Evolutionary conservation across 805 yeast species (phyloP), one percentile per base, ranked within the genome.

Genomic region (Torulaspora microellipsoides): DNA sequence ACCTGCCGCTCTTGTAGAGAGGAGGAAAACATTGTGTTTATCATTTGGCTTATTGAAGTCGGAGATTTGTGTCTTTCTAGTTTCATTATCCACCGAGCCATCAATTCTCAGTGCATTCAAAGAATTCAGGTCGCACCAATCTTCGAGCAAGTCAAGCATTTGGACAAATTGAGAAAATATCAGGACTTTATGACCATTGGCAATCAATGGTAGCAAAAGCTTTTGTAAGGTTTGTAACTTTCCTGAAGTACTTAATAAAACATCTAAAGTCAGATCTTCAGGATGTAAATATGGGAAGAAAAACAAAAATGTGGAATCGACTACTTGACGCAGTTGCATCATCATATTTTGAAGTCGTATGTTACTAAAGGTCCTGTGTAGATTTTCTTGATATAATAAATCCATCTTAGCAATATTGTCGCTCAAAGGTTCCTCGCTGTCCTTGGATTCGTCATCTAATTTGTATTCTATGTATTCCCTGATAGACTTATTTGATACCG

Each of bases 1-100:
- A 0, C 98, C 98, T 8, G 97, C 99, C 0, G 98, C 91, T 49
- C 98, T 72, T 0, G 99, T 93, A 11, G 95, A 84, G 11, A 93
- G 70, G 40, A 93, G 63, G 51, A 91, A 91, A 1, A 89, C 72
- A 23, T 69, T 65, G 23, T 58, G 55, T 11, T 55, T 61, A 11
- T 61, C 62, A 2, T 58, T 61, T 23, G 58, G 60, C 17, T 67
- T 55, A 27, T 61, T 58, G 39, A 67, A 93, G 4, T 58, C 59
- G 1, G 70, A 66, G 32, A 91, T 85, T 52, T 80, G 77, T 9
- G 64, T 72, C 46, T 83, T 80, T 46, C 99, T 73, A 5, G 78
- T 82, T 0, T 61, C 75, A 52, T 85, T 90, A 30, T 73, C 59
- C 2, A 83, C 78, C 10, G 81, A 67, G 0, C 99, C 99, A 58